These are phyloP conservation scores for Kwoniella shivajii DNA, from an alignment of 1,284 basidiomycete genomes.

Conservation along the genomic window DNA sequence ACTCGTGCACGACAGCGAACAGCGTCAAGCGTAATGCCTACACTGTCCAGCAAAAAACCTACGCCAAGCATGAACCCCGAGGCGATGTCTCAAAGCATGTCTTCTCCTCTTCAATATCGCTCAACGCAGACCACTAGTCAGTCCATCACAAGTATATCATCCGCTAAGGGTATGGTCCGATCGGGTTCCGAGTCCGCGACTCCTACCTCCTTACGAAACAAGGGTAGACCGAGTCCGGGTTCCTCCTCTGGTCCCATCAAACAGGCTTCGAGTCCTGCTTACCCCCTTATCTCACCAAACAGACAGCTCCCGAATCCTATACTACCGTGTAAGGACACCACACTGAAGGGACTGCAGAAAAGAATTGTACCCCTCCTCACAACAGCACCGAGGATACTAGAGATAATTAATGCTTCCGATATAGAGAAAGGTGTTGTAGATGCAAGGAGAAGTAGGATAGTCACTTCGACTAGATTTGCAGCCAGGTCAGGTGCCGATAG, in stretches of 20 bases:
- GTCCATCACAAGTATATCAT: not conserved
- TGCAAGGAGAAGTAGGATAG: slow-evolving; percentile 39
- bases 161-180: not conserved
- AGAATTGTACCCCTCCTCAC: slow-evolving; percentile 10
- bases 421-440: slow-evolving; percentile 41
- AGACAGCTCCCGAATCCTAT: not conserved
- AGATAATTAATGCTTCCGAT: slow-evolving; percentile 35
- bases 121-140: not conserved
- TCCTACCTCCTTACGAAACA: not conserved
- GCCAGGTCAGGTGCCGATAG: slow-evolving; percentile 50
- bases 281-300: not conserved
- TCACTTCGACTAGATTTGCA: slow-evolving; percentile 52
- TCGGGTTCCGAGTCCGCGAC: not conserved
- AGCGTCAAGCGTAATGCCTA: not conserved
- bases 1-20: slow-evolving; percentile 1
- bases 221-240: not conserved
- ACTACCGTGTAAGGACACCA: not conserved
- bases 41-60: not conserved
- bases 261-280: not conserved
- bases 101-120: not conserved
- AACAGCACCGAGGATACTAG: slow-evolving; percentile 28
- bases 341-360: not conserved
- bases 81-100: not conserved
- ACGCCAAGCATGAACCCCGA: not conserved
- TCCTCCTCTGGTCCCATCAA: slow-evolving; percentile 1